A percentile compares a stretch with the other conserved stretches of the same genome.
phyloP scores from a whole-genome alignment of 2,329 filamentous ascomycete species.

The Tolypocladium cylindrosporum region DNA sequence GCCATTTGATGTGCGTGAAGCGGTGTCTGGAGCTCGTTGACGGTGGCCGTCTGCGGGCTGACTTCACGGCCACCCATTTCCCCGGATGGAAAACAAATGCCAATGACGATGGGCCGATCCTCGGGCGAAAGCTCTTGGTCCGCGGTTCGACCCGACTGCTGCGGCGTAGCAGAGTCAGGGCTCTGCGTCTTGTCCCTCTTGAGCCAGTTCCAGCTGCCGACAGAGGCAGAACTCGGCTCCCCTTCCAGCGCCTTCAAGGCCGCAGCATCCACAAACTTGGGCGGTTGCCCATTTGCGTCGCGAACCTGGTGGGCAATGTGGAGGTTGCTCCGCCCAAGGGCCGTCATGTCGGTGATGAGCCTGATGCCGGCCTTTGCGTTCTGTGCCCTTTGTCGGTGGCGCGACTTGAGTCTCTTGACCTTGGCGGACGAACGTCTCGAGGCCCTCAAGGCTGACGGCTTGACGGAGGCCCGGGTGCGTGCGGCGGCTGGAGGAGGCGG shows the following conservation, averaged over 20 bases:
- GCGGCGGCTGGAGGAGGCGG: slow-evolving; percentile 7
- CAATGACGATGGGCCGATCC: slow-evolving; percentile 64
- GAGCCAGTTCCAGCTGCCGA: slow-evolving; percentile 49
- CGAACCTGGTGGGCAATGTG: slow-evolving; percentile 22
- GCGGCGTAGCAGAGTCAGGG: slow-evolving; percentile 15
- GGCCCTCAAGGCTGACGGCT: slow-evolving; percentile 9
- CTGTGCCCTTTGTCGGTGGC: slow-evolving; percentile 49
- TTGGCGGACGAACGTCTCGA: slow-evolving; percentile 29
- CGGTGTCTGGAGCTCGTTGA: slow-evolving; percentile 22
- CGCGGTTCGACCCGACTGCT: slow-evolving; percentile 14
- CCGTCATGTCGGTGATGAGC: slow-evolving; percentile 59
- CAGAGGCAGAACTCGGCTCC: slow-evolving; percentile 39
- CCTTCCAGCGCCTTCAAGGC: slow-evolving; percentile 51
- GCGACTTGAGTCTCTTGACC: slow-evolving; percentile 43
- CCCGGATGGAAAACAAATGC: slow-evolving; percentile 51
- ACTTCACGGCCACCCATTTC: slow-evolving; percentile 18
- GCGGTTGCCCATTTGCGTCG: slow-evolving; percentile 18
- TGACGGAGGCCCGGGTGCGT: slow-evolving; percentile 7
- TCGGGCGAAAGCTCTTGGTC: slow-evolving; percentile 51
- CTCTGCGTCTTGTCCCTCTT: slow-evolving; percentile 27
- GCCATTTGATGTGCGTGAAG: neutral
- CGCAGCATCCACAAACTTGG: slow-evolving; percentile 47
- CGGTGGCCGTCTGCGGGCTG: slow-evolving; percentile 39
- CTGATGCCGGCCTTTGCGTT: slow-evolving; percentile 55
- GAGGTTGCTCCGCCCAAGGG: slow-evolving; percentile 33